Evolutionary conservation across 208 protist species (phyloP).

Genomic region (Acanthamoeba royreba): DNA sequence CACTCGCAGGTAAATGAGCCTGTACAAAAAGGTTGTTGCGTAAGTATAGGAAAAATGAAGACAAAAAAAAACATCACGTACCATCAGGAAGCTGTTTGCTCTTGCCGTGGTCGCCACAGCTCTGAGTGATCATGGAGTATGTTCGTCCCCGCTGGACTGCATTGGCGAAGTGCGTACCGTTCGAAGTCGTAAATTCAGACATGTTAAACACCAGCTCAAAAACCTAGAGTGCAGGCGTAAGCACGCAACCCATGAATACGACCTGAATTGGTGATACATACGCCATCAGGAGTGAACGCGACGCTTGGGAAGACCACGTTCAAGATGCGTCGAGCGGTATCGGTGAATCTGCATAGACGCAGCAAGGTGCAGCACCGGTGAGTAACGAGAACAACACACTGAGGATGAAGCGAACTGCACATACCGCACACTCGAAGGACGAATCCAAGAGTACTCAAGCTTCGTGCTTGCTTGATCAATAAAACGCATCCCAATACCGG

Average conservation of each 20-base stretch:
- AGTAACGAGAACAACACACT: not conserved
- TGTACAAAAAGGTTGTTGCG: not conserved
- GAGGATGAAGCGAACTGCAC: not conserved
- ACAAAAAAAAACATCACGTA: no score
- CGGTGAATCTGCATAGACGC: not conserved
- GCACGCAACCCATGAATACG: not conserved
- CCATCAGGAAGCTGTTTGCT: not conserved
- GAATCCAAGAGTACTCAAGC: not conserved
- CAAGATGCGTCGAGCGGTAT: not conserved
- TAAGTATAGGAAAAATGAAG: not conserved
- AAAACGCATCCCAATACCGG: not conserved
- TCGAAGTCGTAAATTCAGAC: not conserved
- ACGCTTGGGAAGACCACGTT: not conserved
- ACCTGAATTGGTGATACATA: not conserved
- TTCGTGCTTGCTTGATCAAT: not conserved
- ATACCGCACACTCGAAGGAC: not conserved
- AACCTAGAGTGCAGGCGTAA: not conserved
- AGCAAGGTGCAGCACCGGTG: not conserved
- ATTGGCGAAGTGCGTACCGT: conserved; percentile 5
- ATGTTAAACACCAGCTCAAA: conserved; percentile 48
- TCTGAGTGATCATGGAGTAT: not conserved
- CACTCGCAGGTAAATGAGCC: not conserved
- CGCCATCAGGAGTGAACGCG: not conserved
- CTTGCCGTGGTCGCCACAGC: conserved; percentile 22
- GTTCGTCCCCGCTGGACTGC: not conserved